Evolutionary conservation across 2,329 filamentous ascomycete species (phyloP).

Genomic region (Ophiosphaerella narmari): DNA sequence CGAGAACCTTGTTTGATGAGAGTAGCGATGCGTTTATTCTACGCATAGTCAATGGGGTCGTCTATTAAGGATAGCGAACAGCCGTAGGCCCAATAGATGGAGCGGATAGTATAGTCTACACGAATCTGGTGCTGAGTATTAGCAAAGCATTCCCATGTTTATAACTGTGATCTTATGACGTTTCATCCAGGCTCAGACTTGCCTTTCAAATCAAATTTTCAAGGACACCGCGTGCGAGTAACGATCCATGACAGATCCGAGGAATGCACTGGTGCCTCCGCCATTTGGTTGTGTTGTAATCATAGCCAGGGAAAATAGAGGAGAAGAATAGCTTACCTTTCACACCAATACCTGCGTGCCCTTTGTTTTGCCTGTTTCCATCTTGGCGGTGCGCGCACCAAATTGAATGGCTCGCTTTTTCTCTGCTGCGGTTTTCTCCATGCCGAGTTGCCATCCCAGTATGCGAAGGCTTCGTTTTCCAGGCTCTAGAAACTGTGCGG

Average conservation of each 20-base stretch:
- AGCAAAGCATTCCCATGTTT: too few species aligned
- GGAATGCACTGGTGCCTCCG: constrained; percentile 30
- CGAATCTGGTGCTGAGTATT: too few species aligned
- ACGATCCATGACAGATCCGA: constrained; percentile 10
- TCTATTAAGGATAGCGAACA: too few species aligned
- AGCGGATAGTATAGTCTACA: too few species aligned
- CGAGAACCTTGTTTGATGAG: too few species aligned
- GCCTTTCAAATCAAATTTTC: constrained; percentile 33
- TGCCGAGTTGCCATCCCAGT: constrained; percentile 73
- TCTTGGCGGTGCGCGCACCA: constrained; percentile 50
- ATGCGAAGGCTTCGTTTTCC: constrained; percentile 82
- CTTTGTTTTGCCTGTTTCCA: constrained; percentile 55
- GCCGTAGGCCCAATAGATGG: too few species aligned
- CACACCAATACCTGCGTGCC: constrained; percentile 51
- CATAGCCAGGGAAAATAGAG: constrained; percentile 26
- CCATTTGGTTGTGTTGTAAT: constrained; percentile 35
- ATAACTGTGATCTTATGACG: not conserved
- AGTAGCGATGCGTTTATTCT: too few species aligned
- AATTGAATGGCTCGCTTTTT: constrained; percentile 82
- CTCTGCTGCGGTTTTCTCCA: constrained; percentile 74
- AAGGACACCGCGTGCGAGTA: constrained; percentile 28
- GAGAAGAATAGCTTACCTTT: constrained; percentile 26
- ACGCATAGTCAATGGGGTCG: too few species aligned
- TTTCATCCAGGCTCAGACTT: constrained; percentile 37
- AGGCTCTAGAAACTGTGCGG: constrained; percentile 62